Percentiles rank a stretch among this genome's conserved stretches.
Evolutionary conservation across 1,284 basidiomycete species (phyloP).

Genomic region (Ustilago tritici): DNA sequence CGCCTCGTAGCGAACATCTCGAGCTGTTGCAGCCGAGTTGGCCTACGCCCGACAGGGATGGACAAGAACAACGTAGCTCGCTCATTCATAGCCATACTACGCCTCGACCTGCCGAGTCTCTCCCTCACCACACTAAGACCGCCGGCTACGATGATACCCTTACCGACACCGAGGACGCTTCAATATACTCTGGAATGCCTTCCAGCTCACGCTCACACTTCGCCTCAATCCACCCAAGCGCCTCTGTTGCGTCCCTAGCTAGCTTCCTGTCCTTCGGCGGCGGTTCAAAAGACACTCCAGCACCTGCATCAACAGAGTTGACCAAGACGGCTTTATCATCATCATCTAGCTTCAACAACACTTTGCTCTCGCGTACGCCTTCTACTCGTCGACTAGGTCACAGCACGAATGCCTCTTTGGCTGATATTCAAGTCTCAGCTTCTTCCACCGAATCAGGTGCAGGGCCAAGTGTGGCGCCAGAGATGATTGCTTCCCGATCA

Average conservation of each 20-base stretch:
- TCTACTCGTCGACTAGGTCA: constrained; percentile 3
- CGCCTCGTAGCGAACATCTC: constrained; percentile 17
- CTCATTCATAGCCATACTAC: not conserved
- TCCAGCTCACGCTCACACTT: not conserved
- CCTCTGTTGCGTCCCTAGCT: constrained; percentile 20
- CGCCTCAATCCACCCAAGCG: constrained; percentile 11
- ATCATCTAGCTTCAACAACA: not conserved
- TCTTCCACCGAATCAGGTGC: not conserved
- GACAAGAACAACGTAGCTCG: not conserved
- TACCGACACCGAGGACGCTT: not conserved
- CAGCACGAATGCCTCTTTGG: constrained; percentile 10
- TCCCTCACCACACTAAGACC: constrained; percentile 5
- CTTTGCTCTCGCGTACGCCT: constrained; percentile 16
- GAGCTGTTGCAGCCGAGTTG: constrained; percentile 8
- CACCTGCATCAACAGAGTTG: not conserved
- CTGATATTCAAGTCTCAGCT: not conserved
- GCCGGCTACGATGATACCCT: not conserved
- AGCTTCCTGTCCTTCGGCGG: constrained; percentile 6
- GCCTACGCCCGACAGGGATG: not conserved
- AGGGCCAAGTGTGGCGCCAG: not conserved
- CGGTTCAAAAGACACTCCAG: not conserved
- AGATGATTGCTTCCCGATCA: not conserved
- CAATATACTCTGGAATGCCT: constrained; percentile 3
- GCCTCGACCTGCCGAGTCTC: constrained; percentile 14
- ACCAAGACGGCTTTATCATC: not conserved